These are phyloP conservation scores for Citrus mangshanensis DNA, from an alignment of 345 rosid genomes.

Conservation along the genomic window DNA sequence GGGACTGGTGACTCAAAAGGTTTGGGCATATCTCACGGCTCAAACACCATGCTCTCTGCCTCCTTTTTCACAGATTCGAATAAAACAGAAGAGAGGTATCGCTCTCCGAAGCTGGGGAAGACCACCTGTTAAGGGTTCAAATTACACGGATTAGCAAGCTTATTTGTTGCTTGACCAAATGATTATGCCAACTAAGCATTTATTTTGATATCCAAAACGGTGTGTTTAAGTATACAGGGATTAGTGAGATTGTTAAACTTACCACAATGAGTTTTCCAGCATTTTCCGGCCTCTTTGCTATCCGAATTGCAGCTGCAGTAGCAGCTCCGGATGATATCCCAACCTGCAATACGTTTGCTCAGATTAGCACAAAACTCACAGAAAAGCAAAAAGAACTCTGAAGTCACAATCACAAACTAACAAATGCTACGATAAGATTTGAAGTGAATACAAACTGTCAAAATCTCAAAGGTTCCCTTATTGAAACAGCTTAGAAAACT, in stretches of 20 bases:
- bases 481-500: not conserved
- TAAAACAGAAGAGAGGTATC: constrained; percentile 34
- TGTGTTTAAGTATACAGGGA: not conserved
- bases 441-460: too few relatives aligned
- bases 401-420: not conserved
- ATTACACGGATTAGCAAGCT: not conserved
- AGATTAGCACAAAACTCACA: not conserved
- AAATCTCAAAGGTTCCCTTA: not conserved
- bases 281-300: constrained; percentile 65
- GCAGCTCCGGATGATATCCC: constrained; percentile 81
- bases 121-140: constrained; percentile 34
- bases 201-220: not conserved
- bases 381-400: not conserved
- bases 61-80: constrained; percentile 34
- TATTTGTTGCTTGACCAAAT: not conserved
- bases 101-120: constrained; percentile 50
- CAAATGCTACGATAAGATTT: not conserved
- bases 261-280: constrained; percentile 68
- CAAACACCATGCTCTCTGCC: constrained; percentile 26
- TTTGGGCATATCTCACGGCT: constrained; percentile 13
- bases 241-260: constrained; percentile 20
- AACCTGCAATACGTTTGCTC: constrained; percentile 32
- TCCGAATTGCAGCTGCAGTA: constrained; percentile 47
- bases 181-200: not conserved
- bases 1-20: not conserved